Conservation (phyloP, 805 yeast genomes). For the Pichia nakasei region DNA sequence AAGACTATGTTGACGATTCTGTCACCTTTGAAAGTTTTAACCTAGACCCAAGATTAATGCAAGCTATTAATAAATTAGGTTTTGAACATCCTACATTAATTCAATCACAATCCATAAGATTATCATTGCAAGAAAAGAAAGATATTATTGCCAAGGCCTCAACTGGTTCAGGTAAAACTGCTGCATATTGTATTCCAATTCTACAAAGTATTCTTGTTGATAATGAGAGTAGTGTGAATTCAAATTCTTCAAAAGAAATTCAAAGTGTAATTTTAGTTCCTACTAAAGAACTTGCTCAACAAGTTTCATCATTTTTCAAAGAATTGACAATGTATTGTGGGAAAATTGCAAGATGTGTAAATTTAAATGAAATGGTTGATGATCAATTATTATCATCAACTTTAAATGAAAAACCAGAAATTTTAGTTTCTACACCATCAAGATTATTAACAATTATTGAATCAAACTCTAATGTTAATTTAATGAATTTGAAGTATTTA, state of each 20-base stretch:
- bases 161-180: slow-evolving; percentile 95
- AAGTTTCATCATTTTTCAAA: slow-evolving; percentile 64
- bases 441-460: slow-evolving; percentile 52
- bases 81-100: slow-evolving; percentile 82
- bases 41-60: slow-evolving; percentile 73
- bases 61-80: slow-evolving; percentile 75
- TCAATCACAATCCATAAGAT: slow-evolving; percentile 85
- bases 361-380: slow-evolving; percentile 52
- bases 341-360: slow-evolving; percentile 52
- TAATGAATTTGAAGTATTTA: slow-evolving; percentile 53
- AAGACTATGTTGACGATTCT: slow-evolving; percentile 63
- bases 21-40: slow-evolving; percentile 66
- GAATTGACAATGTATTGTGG: slow-evolving; percentile 66
- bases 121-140: slow-evolving; percentile 82
- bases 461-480: slow-evolving; percentile 35
- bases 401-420: slow-evolving; percentile 66
- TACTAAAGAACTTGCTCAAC: slow-evolving; percentile 83
- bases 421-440: slow-evolving; percentile 82
- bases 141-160: slow-evolving; percentile 91
- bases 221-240: slow-evolving; percentile 12
- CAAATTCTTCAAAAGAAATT: slow-evolving; percentile 23
- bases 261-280: slow-evolving; percentile 79
- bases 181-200: slow-evolving; percentile 83
- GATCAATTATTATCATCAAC: slow-evolving; percentile 66
- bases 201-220: slow-evolving; percentile 60